Evolutionary conservation across 2,329 filamentous ascomycete species (phyloP).

Genomic region (Trichoderma simmonsii): DNA sequence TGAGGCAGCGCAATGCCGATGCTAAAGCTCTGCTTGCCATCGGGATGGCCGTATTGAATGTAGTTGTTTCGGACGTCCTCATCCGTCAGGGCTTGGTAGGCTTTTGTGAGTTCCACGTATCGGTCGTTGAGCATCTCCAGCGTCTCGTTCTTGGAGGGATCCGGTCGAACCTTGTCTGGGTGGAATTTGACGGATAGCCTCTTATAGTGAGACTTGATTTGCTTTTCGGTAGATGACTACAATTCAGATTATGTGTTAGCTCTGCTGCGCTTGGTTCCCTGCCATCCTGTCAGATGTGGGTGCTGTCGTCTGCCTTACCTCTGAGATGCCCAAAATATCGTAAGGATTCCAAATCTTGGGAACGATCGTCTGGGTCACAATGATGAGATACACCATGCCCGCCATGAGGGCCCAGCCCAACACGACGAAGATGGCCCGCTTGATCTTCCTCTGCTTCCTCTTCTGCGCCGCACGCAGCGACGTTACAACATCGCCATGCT

Average conservation of each 20-base stretch:
- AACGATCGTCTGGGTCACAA: conserved; percentile 66
- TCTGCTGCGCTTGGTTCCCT: neutral
- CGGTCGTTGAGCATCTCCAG: conserved; percentile 76
- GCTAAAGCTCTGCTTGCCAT: conserved; percentile 97
- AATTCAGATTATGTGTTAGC: neutral
- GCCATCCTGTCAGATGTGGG: neutral
- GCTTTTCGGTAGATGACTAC: conserved; percentile 77
- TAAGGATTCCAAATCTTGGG: conserved; percentile 95
- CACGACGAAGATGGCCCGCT: conserved; percentile 73
- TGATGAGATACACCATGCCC: conserved; percentile 89
- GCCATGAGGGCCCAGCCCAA: conserved; percentile 80
- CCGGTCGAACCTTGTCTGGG: conserved; percentile 86
- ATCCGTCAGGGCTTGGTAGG: conserved; percentile 95
- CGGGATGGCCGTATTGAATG: conserved; percentile 90
- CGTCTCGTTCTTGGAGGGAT: conserved; percentile 85
- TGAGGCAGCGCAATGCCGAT: conserved; percentile 95
- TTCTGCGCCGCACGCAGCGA: conserved; percentile 80
- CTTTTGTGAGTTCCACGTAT: conserved; percentile 95
- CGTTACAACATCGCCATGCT: conserved; percentile 80
- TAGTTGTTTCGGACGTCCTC: conserved; percentile 98
- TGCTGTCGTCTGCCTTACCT: conserved; percentile 50
- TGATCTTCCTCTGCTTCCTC: conserved; percentile 83
- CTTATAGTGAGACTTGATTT: conserved; percentile 90
- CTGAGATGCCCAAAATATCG: conserved; percentile 82
- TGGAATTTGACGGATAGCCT: conserved; percentile 81